These are phyloP conservation scores for Mytilinidion resinicola DNA, from an alignment of 495 filamentous ascomycete species.

Conservation along the genomic window DNA sequence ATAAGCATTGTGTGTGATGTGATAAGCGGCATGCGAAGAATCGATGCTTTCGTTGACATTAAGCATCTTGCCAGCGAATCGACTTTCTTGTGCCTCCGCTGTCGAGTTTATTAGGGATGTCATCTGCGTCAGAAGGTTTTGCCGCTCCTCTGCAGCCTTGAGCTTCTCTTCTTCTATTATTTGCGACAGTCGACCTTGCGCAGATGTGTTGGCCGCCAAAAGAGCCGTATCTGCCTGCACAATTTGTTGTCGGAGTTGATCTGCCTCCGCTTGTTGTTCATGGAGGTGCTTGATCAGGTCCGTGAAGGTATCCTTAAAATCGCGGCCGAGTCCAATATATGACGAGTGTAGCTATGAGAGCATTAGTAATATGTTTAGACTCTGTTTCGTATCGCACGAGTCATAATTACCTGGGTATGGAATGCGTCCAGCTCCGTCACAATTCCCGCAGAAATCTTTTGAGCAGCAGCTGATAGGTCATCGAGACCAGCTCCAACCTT, in stretches of 20 bases:
- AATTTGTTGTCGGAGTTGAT: constrained; percentile 63
- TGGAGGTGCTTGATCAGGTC: constrained; percentile 64
- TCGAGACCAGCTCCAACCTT: constrained; percentile 80
- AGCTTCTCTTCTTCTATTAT: constrained; percentile 69
- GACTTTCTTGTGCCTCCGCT: constrained; percentile 62
- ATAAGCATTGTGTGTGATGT: constrained; percentile 61
- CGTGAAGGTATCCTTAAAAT: constrained; percentile 82
- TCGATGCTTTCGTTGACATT: constrained; percentile 55
- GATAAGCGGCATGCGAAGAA: constrained; percentile 40
- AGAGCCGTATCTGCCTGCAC: constrained; percentile 58
- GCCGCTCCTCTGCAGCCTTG: constrained; percentile 66
- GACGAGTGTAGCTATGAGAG: constrained; percentile 63
- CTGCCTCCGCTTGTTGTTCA: constrained; percentile 71
- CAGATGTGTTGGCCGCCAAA: constrained; percentile 57
- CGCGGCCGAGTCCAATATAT: constrained; percentile 79
- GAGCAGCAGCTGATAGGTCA: constrained; percentile 76
- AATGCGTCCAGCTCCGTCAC: constrained; percentile 77
- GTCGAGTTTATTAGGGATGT: constrained; percentile 64
- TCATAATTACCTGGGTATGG: constrained; percentile 56
- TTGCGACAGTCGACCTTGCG: constrained; percentile 61
- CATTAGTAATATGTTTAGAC: constrained; percentile 3
- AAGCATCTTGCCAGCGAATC: constrained; percentile 59
- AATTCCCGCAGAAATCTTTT: constrained; percentile 84
- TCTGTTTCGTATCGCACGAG: no score
- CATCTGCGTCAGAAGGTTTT: constrained; percentile 69